phyloP scores from a whole-genome alignment of 2,329 filamentous ascomycete species.

The Rhytidhysteron rufulum region DNA sequence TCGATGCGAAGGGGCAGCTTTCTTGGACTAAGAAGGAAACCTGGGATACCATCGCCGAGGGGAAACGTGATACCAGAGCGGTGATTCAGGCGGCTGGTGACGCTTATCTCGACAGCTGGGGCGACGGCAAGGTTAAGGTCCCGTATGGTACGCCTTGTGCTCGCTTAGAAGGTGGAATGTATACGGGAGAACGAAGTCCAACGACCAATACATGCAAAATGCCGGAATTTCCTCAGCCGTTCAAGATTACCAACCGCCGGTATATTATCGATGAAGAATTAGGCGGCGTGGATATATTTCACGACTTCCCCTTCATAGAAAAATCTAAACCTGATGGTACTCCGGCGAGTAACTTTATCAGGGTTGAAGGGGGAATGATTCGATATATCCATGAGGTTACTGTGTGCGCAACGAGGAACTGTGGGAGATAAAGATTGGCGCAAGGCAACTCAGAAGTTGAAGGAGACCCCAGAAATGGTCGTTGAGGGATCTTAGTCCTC shows the following conservation, averaged over 20 bases:
- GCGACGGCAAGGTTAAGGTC: not conserved
- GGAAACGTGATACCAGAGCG: not conserved
- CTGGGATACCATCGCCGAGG: not conserved
- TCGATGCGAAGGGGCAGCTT: not conserved
- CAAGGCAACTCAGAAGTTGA: not conserved
- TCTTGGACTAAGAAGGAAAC: not conserved
- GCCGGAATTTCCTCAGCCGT: slow-evolving; percentile 11
- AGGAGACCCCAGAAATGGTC: not conserved
- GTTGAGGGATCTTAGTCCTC: not conserved
- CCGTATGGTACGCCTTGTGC: slow-evolving; percentile 1
- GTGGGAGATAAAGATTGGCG: slow-evolving; percentile 13
- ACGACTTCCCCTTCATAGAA: slow-evolving; percentile 23
- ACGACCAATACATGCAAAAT: not conserved
- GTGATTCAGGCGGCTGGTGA: slow-evolving; percentile 1
- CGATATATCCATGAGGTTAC: slow-evolving; percentile 3
- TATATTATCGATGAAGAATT: slow-evolving; percentile 11
- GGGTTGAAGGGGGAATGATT: not conserved
- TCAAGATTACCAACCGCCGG: slow-evolving; percentile 9
- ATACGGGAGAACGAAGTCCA: slow-evolving; percentile 20
- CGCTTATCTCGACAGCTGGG: slow-evolving; percentile 1
- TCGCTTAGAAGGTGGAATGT: not conserved
- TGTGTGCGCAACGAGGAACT: slow-evolving; percentile 17
- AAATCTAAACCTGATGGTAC: not conserved
- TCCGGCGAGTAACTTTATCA: not conserved
- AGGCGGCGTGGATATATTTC: slow-evolving; percentile 1